phyloP scores from a whole-genome alignment of 148 eudicot species.

The Limonium bicolor region DNA sequence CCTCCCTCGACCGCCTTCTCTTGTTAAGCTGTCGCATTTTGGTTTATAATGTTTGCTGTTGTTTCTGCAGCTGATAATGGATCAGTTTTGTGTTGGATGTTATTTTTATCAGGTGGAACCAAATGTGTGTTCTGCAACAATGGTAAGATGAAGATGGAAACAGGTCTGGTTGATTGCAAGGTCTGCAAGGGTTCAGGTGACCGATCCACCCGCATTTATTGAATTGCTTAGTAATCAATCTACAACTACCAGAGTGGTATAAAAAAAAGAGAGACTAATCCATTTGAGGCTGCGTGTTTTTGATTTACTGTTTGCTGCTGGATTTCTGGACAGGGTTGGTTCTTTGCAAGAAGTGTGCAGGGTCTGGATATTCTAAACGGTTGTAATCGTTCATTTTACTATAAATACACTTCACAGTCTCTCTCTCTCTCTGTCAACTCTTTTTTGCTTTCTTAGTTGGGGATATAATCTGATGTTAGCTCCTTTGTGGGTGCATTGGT shows the following conservation, averaged over 20 bases:
- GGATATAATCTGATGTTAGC: too few species aligned
- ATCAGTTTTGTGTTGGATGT: slow-evolving; percentile 12
- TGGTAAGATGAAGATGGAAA: slow-evolving; percentile 88
- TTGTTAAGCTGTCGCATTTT: too few species aligned
- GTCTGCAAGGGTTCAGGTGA: slow-evolving; percentile 99
- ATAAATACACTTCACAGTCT: too few species aligned
- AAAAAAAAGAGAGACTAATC: not conserved
- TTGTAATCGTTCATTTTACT: too few species aligned
- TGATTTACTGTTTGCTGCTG: not conserved
- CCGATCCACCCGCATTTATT: not conserved
- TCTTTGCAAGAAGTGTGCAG: slow-evolving; percentile 86
- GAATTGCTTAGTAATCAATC: not conserved
- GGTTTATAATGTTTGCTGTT: too few species aligned
- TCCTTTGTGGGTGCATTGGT: too few species aligned
- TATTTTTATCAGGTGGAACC: slow-evolving; percentile 82
- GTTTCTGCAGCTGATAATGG: too few species aligned
- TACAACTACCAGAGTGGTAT: not conserved
- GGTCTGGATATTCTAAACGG: slow-evolving; percentile 81
- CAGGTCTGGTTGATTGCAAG: slow-evolving; percentile 86
- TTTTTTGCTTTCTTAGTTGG: too few species aligned
- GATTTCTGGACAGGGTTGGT: slow-evolving; percentile 77
- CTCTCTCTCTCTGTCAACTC: too few species aligned
- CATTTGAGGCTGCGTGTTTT: not conserved
- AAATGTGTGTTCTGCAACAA: slow-evolving; percentile 90
- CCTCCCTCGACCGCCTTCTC: too few species aligned